These are phyloP conservation scores for Symbiodinium natans DNA, from an alignment of 73 alveolate genomes.

Conservation along the genomic window DNA sequence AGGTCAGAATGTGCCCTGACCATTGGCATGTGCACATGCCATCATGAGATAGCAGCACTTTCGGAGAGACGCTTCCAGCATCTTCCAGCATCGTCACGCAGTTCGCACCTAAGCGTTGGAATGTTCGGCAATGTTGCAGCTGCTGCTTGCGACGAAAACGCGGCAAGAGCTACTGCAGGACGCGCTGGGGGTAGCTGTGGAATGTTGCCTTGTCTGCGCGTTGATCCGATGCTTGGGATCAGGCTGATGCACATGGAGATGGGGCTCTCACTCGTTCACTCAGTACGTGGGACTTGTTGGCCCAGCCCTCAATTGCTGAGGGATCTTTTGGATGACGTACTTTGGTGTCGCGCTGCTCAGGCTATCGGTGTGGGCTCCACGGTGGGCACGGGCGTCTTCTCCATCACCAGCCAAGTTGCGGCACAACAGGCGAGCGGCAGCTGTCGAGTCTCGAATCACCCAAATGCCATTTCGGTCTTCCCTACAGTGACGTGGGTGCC, in stretches of 20 bases:
- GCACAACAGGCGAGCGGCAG: neutral
- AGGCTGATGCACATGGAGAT: conserved; percentile 57
- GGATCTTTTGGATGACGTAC: neutral
- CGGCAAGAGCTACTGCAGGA: conserved; percentile 65
- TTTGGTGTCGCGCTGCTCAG: neutral
- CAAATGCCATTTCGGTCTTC: too few relatives aligned
- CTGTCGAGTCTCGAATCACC: neutral
- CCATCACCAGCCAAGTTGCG: conserved; percentile 68
- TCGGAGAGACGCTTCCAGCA: too few relatives aligned
- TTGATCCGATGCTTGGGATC: neutral
- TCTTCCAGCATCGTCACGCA: too few relatives aligned
- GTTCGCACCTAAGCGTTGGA: too few relatives aligned
- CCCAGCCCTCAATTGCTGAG: neutral
- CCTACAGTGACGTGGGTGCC: neutral
- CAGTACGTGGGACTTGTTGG: conserved; percentile 55
- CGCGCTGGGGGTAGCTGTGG: neutral
- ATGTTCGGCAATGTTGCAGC: conserved; percentile 36
- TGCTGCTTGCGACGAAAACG: conserved; percentile 36
- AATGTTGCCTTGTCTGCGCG: neutral
- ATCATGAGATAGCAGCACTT: too few relatives aligned
- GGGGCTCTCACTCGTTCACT: conserved; percentile 26
- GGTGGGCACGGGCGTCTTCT: conserved; percentile 60
- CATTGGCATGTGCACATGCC: too few relatives aligned
- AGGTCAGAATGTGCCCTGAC: too few relatives aligned
- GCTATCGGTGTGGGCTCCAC: conserved; percentile 74